These are phyloP conservation scores for Nemania serpens DNA, from an alignment of 2,329 filamentous ascomycete genomes.

Conservation along the genomic window DNA sequence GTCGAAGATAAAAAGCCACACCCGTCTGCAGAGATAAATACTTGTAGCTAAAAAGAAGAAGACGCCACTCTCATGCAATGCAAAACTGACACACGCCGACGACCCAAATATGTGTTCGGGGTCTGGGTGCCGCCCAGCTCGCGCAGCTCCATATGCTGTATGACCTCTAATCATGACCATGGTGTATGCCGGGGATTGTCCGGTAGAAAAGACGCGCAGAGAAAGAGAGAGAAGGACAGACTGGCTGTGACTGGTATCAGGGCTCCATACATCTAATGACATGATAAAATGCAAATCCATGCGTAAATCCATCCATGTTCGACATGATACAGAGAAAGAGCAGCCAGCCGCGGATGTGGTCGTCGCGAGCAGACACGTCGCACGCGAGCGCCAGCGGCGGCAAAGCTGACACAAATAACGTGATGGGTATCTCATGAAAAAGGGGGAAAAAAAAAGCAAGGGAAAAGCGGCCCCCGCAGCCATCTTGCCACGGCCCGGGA, in stretches of 20 bases:
- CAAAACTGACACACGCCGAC: constrained; percentile 3
- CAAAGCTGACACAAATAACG: constrained; percentile 25
- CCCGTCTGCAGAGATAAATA: neutral
- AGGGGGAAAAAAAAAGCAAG: constrained; percentile 13
- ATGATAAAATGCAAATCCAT: constrained; percentile 6
- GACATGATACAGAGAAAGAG: neutral
- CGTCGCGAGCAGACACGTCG: too few relatives aligned
- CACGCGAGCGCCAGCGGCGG: constrained; percentile 4
- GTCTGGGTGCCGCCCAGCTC: neutral
- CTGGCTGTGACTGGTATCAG: neutral
- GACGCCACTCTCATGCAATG: constrained; percentile 19
- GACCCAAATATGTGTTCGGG: neutral
- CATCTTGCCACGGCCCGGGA: neutral
- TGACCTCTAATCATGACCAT: constrained; percentile 27
- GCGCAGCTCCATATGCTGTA: constrained; percentile 9
- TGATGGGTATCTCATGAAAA: constrained; percentile 37
- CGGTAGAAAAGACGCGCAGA: neutral
- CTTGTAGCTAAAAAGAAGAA: neutral
- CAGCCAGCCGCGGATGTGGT: too few relatives aligned
- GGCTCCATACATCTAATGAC: constrained; percentile 8
- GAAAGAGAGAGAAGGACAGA: neutral
- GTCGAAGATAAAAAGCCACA: neutral
- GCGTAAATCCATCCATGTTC: constrained; percentile 3
- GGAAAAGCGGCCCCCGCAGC: constrained; percentile 22
- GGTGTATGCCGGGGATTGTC: constrained; percentile 6